These are phyloP conservation scores for Blumeria graminis DNA, from an alignment of 2,329 filamentous ascomycete species.

Conservation along the genomic window DNA sequence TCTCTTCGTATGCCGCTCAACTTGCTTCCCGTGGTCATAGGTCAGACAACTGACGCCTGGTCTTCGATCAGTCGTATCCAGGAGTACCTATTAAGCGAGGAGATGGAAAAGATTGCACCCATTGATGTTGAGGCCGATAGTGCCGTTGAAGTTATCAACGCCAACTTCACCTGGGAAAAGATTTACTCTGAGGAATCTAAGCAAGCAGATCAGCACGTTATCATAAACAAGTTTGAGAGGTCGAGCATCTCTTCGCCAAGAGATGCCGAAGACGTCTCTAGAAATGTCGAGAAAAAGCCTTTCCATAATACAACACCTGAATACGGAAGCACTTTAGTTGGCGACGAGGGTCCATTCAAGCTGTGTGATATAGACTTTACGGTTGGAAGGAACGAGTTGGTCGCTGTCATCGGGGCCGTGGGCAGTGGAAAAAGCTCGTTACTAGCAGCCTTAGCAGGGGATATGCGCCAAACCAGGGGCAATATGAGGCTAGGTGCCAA, in stretches of 20 bases:
- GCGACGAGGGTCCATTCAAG: slow-evolving; percentile 36
- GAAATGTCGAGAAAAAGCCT: neutral
- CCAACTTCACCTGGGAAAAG: slow-evolving; percentile 77
- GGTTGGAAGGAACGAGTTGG: slow-evolving; percentile 49
- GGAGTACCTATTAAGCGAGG: slow-evolving; percentile 69
- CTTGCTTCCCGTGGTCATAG: slow-evolving; percentile 64
- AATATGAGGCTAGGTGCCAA: slow-evolving; percentile 53
- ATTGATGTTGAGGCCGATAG: slow-evolving; percentile 31
- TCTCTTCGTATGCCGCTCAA: slow-evolving; percentile 75
- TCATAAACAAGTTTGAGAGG: neutral
- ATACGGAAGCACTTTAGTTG: neutral
- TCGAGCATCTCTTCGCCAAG: no score
- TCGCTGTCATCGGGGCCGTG: slow-evolving; percentile 73
- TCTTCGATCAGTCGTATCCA: slow-evolving; percentile 67
- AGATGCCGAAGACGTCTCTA: slow-evolving; percentile 14
- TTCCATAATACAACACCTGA: neutral
- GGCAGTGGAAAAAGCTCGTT: slow-evolving; percentile 80
- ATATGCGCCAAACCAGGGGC: slow-evolving; percentile 69
- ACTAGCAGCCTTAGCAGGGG: slow-evolving; percentile 68
- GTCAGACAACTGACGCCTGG: slow-evolving; percentile 74
- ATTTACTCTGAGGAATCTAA: slow-evolving; percentile 8
- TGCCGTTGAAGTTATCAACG: slow-evolving; percentile 46
- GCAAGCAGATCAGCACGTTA: slow-evolving; percentile 9
- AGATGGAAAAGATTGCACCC: slow-evolving; percentile 47
- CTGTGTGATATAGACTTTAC: slow-evolving; percentile 42